A percentile compares a stretch with the other conserved stretches of the same genome.
Evolutionary conservation across 768 basidiomycete species (phyloP).

Genomic region (Daedalea quercina): DNA sequence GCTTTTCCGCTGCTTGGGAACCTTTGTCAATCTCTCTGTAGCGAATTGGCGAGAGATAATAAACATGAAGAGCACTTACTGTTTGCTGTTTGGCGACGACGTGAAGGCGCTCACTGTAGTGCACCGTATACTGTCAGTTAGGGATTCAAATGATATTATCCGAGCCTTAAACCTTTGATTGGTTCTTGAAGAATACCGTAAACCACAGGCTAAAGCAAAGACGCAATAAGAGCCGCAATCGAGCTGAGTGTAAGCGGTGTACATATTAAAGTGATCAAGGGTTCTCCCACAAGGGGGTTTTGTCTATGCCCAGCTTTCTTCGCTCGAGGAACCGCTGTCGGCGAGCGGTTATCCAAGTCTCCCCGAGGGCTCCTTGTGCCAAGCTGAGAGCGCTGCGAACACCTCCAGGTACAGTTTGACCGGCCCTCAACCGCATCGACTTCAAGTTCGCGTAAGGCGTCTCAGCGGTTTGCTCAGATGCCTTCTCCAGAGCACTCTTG

Average conservation of each 20-base stretch:
- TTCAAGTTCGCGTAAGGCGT: constrained; percentile 10
- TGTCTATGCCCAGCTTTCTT: constrained; percentile 25
- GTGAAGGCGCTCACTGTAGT: too few relatives aligned
- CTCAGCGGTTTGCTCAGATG: constrained; percentile 26
- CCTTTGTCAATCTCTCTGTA: too few relatives aligned
- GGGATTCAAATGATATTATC: too few relatives aligned
- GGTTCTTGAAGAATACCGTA: too few relatives aligned
- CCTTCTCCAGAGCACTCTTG: constrained; percentile 32
- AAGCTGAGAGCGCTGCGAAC: constrained; percentile 46
- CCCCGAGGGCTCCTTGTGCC: constrained; percentile 40
- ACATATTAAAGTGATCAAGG: constrained; percentile 2
- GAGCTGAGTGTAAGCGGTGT: background rate
- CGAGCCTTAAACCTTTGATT: too few relatives aligned
- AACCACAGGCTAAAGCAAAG: too few relatives aligned
- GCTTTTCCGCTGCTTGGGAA: too few relatives aligned
- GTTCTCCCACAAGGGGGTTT: constrained; percentile 16
- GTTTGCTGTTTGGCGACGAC: too few relatives aligned
- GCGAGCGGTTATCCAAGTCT: constrained; percentile 5
- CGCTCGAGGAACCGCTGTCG: constrained; percentile 19
- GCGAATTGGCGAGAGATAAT: too few relatives aligned
- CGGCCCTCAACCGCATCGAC: constrained; percentile 30
- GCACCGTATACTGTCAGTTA: too few relatives aligned
- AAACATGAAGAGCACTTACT: too few relatives aligned
- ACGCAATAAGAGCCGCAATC: too few relatives aligned
- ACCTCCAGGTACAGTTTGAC: constrained; percentile 54